Evolutionary conservation across 768 basidiomycete genomes (phyloP), one percentile per base, ranked within the genome.

Genomic region (Brasilioporus rufonigricans): DNA sequence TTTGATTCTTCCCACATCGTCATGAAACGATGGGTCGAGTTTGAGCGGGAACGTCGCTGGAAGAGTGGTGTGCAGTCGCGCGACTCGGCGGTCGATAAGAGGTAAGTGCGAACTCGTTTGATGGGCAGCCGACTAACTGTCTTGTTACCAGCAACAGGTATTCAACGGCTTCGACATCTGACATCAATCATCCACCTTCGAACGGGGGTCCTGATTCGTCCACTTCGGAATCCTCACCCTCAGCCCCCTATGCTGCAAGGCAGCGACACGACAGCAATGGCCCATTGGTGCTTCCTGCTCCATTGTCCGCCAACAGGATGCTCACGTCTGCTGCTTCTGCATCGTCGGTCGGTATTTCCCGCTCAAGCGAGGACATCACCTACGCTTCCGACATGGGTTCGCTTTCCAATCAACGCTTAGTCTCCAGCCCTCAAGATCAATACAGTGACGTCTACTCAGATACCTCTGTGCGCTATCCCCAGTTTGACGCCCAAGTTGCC

Each of bases 11-110:
- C 85, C 43, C 86, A 95, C 73, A 98, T 99, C 62, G 89, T 96
- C 33, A 98, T 98, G 97, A 98, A 98, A 79, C 84, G 93, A 38
- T 99, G 96, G 96, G 93, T 85, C 18, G 97, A 98, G 73, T 98
- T 97, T 69, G 97, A 98, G 77, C 79, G 96, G 46, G 97, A 98
- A 61, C 76, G 96, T 61, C 80, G 94, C 57, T 98, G 92, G 93
- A 93, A 86, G 84, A 87, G 72, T 66, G 94, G 93, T 8, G 82
- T 82, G 21, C 84, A 87, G 60, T 94, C 92, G 5, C 81, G 89
- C 57, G 93, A 96, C 65, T 87, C 85, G 23, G 80, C 82, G 6
- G 83, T 80, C 65, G 87, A 89, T 51, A 87, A 69, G 68, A 76
- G 82, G 89, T 89, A 67, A 56, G 83, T 48, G n/a, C 50, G 38